Conservation (phyloP, 345 rosid genomes). For the Citrus inodora region DNA sequence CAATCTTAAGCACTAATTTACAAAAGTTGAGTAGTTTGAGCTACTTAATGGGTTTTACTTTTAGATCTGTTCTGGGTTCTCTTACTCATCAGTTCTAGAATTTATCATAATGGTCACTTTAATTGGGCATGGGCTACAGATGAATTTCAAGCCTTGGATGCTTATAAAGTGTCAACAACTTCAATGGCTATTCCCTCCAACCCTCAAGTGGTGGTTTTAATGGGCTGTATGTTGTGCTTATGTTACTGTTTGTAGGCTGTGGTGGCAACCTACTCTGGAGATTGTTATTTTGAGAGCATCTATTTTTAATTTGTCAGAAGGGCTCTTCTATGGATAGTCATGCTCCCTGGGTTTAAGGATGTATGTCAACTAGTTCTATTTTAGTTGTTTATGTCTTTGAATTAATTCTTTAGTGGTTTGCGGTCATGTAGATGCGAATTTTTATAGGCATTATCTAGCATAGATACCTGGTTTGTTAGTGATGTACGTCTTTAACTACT, state of each 20-base stretch:
- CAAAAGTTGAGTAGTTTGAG: background rate
- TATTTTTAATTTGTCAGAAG: background rate
- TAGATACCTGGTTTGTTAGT: background rate
- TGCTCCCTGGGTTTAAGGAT: background rate
- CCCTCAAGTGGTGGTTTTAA: background rate
- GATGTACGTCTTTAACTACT: background rate
- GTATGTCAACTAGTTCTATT: background rate
- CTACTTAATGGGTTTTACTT: background rate
- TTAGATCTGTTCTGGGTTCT: background rate
- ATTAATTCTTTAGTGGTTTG: background rate
- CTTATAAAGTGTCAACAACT: background rate
- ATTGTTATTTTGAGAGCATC: background rate
- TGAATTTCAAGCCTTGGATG: background rate
- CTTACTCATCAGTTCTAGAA: background rate
- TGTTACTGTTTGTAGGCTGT: background rate
- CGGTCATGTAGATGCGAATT: background rate
- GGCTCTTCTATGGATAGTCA: background rate
- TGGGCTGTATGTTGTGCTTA: background rate
- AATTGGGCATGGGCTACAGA: background rate
- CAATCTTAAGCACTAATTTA: background rate
- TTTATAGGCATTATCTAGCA: background rate
- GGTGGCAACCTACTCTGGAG: background rate
- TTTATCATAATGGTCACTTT: background rate
- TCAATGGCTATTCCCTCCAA: background rate
- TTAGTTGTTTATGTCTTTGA: background rate